These are phyloP conservation scores for Thraustochytrium striatum DNA, from an alignment of 352 stramenopile species.

Conservation along the genomic window DNA sequence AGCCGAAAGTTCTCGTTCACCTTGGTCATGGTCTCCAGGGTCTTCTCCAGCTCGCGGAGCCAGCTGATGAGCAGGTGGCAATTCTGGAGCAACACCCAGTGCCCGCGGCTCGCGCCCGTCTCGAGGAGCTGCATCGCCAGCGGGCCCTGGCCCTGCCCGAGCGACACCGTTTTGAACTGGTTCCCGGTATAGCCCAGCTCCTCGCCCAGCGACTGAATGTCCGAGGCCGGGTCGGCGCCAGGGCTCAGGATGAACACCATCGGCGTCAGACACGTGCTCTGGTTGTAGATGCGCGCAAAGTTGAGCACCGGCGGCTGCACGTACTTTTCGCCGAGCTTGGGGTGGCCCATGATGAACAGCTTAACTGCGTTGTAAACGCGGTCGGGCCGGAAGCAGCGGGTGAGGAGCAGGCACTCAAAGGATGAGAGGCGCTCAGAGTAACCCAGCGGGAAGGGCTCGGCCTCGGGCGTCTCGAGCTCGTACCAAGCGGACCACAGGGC, in stretches of 20 bases:
- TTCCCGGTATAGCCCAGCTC: constrained; percentile 65
- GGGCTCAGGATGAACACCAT: constrained; percentile 92
- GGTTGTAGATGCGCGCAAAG: constrained; percentile 83
- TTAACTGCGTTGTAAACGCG: constrained; percentile 92
- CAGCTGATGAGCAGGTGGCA: constrained; percentile 88
- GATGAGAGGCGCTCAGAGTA: constrained; percentile 69
- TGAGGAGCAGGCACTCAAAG: constrained; percentile 83
- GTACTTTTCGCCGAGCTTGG: constrained; percentile 82
- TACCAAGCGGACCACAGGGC: constrained; percentile 86
- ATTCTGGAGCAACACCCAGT: constrained; percentile 86
- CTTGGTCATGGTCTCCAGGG: constrained; percentile 79
- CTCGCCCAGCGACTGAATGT: constrained; percentile 86
- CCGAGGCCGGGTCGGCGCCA: constrained; percentile 83
- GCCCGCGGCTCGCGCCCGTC: constrained; percentile 61
- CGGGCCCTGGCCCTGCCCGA: constrained; percentile 86
- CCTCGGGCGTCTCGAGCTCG: constrained; percentile 83
- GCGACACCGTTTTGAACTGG: constrained; percentile 69
- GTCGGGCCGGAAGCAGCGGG: constrained; percentile 87
- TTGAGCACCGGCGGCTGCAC: constrained; percentile 89
- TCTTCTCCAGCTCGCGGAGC: constrained; percentile 85
- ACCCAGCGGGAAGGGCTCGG: constrained; percentile 68
- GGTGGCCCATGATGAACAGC: constrained; percentile 77
- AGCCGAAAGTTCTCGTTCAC: constrained; percentile 88
- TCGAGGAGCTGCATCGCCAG: constrained; percentile 89
- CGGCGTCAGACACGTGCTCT: constrained; percentile 73